A percentile compares a stretch with the other conserved stretches of the same genome.
Conservation (phyloP, 106 monocot species). For the Vanilla planifolia region DNA sequence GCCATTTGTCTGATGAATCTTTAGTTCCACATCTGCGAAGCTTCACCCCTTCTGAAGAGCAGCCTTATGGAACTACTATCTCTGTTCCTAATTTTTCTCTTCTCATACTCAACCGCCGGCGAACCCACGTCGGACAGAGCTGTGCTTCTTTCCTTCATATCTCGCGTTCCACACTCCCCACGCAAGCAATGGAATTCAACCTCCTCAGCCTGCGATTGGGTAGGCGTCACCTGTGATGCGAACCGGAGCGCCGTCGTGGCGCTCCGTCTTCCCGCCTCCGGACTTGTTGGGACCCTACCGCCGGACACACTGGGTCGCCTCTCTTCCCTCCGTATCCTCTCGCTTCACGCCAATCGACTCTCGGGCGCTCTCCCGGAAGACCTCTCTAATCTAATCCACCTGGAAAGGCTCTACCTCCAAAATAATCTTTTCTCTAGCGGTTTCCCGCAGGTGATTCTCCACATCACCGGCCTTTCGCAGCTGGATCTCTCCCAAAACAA, state of each 20-base stretch:
- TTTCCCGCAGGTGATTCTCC: no score
- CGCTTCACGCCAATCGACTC: slow-evolving; percentile 30
- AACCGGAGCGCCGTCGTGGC: slow-evolving; percentile 26
- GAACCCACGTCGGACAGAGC: slow-evolving; percentile 12
- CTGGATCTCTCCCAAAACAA: slow-evolving; percentile 32
- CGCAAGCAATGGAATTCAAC: slow-evolving; percentile 13
- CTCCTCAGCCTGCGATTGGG: slow-evolving; percentile 48
- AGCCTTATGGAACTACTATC: no score
- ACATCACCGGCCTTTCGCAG: not conserved
- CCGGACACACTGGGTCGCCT: slow-evolving; percentile 31
- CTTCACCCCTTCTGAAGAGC: no score
- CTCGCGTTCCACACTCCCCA: slow-evolving; percentile 16
- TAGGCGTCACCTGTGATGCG: slow-evolving; percentile 51
- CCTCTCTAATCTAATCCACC: slow-evolving; percentile 5
- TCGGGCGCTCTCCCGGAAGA: slow-evolving; percentile 20
- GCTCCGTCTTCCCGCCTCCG: slow-evolving; percentile 59
- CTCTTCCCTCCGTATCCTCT: slow-evolving; percentile 28
- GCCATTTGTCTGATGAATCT: no score
- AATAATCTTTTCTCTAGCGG: no score
- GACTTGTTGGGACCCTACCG: slow-evolving; percentile 46
- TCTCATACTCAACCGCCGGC: not conserved
- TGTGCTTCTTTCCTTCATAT: slow-evolving; percentile 17
- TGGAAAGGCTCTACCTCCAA: slow-evolving; percentile 1
- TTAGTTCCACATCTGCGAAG: no score
- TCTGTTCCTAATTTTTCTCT: not conserved